A percentile compares a stretch with the other conserved stretches of the same genome.
These are phyloP conservation scores for Styphnolobium japonicum DNA, from an alignment of 306 rosid species.

Conservation along the genomic window DNA sequence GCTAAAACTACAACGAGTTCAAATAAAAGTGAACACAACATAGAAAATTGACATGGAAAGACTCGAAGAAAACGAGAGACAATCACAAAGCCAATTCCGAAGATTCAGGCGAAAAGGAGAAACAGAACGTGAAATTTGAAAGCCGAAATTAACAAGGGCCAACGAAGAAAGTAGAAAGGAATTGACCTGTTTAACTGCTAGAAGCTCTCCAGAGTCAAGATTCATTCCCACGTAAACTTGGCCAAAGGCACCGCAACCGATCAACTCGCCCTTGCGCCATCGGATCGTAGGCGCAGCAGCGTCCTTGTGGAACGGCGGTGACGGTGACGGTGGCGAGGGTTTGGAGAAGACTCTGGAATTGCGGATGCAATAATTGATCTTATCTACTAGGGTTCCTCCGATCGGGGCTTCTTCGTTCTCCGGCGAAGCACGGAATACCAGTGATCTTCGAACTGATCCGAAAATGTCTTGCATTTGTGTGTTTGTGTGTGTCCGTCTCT, in stretches of 20 bases:
- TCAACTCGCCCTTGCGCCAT: slow-evolving; percentile 99
- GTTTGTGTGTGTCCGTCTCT: neutral
- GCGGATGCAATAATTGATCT: slow-evolving; percentile 69
- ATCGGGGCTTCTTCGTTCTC: slow-evolving; percentile 56
- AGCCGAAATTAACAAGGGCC: neutral
- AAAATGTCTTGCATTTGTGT: slow-evolving; percentile 82
- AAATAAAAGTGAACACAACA: neutral
- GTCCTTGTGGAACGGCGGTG: slow-evolving; percentile 45
- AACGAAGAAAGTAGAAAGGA: neutral
- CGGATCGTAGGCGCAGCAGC: slow-evolving; percentile 62
- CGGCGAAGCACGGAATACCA: slow-evolving; percentile 76
- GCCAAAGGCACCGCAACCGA: slow-evolving; percentile 98
- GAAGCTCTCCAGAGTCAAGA: slow-evolving; percentile 98
- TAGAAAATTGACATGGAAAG: neutral
- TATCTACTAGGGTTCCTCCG: slow-evolving; percentile 76
- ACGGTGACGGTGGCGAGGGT: slow-evolving; percentile 48
- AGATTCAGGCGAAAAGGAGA: slow-evolving; percentile 7
- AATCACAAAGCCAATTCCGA: neutral
- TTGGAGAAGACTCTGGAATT: slow-evolving; percentile 85
- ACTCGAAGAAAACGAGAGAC: neutral
- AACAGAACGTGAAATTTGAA: neutral
- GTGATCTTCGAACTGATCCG: slow-evolving; percentile 97
- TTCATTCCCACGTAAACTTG: slow-evolving; percentile 99
- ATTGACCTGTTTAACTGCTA: slow-evolving; percentile 89
- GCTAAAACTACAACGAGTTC: neutral